Conservation (phyloP, 441 rosid species). For the Erodium chrysanthum region DNA sequence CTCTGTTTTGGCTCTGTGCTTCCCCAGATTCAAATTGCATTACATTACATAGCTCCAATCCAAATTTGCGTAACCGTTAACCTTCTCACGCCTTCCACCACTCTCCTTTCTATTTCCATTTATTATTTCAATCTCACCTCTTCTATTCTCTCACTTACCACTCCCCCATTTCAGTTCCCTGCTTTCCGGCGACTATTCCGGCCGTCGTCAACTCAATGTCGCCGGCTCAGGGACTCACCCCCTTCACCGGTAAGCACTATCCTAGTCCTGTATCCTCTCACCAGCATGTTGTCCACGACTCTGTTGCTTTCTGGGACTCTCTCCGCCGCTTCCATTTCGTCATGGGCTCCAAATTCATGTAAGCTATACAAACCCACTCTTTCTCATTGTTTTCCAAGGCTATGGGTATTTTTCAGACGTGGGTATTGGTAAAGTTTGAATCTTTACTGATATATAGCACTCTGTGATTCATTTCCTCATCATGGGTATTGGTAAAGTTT, state of each 20-base stretch:
- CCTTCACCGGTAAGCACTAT: no score
- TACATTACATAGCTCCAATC: no score
- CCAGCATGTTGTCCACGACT: neutral
- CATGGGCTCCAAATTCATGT: slow-evolving; percentile 82
- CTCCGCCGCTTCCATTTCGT: neutral
- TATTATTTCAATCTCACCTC: neutral
- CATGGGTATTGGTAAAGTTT: slow-evolving; percentile 5
- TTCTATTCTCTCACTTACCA: neutral
- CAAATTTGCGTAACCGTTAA: neutral
- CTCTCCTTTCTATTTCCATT: neutral
- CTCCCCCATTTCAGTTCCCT: neutral
- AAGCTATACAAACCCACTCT: slow-evolving; percentile 14
- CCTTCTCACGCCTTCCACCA: neutral
- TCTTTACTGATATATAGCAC: neutral
- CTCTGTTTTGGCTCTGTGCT: neutral
- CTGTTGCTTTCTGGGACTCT: neutral
- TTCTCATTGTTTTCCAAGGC: neutral
- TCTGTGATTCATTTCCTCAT: no score
- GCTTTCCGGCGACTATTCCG: neutral
- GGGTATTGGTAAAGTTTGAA: neutral
- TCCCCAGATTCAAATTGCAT: no score
- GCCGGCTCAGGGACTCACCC: neutral
- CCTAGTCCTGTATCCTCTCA: neutral
- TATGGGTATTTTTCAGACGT: neutral
- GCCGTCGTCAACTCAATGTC: neutral